Conservation (phyloP, 2,329 filamentous ascomycete species). For the Aspergillus sp. region DNA sequence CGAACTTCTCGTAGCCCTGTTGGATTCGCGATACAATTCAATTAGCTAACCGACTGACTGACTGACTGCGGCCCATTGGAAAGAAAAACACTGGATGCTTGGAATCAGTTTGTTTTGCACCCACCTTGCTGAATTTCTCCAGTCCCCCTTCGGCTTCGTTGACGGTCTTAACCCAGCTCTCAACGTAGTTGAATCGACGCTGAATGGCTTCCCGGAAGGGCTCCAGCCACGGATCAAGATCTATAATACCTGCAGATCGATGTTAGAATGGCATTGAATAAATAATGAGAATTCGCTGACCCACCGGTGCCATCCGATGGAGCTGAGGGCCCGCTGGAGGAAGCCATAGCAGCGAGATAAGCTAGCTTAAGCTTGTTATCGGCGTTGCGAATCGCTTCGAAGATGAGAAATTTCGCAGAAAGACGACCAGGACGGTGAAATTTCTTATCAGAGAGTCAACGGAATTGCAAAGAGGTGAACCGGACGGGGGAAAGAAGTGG, state of each 20-base stretch:
- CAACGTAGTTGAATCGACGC: conserved; percentile 73
- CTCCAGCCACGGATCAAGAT: conserved; percentile 84
- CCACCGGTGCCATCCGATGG: conserved; percentile 32
- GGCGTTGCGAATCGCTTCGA: neutral
- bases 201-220: conserved; percentile 79
- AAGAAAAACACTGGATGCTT: neutral
- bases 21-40: neutral
- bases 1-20: conserved; percentile 82
- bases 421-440: neutral
- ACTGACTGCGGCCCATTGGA: neutral
- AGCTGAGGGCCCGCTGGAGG: conserved; percentile 9
- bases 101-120: conserved; percentile 19
- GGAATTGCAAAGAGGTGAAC: neutral
- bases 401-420: neutral
- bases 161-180: conserved; percentile 84
- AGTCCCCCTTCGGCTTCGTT: conserved; percentile 82
- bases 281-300: conserved; percentile 6
- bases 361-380: neutral
- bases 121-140: conserved; percentile 83
- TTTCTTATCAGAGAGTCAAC: neutral
- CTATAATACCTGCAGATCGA: conserved; percentile 66
- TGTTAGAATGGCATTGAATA: neutral
- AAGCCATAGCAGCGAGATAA: conserved; percentile 20
- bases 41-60: neutral
- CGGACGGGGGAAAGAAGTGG: neutral